phyloP scores from a whole-genome alignment of 805 yeast species.

The Yueomyces sp. region DNA sequence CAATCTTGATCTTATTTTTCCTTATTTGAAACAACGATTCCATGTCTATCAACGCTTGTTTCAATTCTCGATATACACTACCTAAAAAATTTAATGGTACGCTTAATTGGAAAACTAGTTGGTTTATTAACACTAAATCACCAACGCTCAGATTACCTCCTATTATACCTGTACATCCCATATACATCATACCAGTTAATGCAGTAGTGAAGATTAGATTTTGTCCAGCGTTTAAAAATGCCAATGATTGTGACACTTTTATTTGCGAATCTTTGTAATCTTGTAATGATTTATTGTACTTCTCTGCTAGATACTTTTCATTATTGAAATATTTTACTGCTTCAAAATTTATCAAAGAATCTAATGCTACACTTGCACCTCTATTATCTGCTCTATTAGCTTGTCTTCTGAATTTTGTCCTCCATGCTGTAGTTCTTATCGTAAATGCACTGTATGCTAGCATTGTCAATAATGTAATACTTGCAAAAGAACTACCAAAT shows the following conservation, averaged over 20 bases:
- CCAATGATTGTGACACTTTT: constrained; percentile 74
- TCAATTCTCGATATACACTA: constrained; percentile 86
- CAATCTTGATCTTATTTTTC: constrained; percentile 52
- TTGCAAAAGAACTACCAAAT: constrained; percentile 81
- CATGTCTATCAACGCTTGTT: constrained; percentile 90
- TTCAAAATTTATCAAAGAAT: constrained; percentile 86
- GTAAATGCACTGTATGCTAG: constrained; percentile 78
- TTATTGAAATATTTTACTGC: constrained; percentile 91
- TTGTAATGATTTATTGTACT: constrained; percentile 63
- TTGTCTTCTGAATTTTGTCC: constrained; percentile 78
- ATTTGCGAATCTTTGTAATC: constrained; percentile 58
- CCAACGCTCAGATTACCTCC: constrained; percentile 78
- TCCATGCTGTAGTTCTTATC: constrained; percentile 88
- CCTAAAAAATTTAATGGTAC: constrained; percentile 93
- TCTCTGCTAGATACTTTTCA: constrained; percentile 64
- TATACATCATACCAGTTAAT: constrained; percentile 91
- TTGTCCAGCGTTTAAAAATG: constrained; percentile 69
- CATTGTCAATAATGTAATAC: constrained; percentile 81
- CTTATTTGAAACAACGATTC: constrained; percentile 84
- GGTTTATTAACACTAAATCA: constrained; percentile 87
- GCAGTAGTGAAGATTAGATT: constrained; percentile 76
- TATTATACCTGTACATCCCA: constrained; percentile 93
- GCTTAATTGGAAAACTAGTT: constrained; percentile 87
- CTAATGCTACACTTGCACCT: constrained; percentile 91
- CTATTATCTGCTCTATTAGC: constrained; percentile 90